Base-by-base conservation (phyloP, 345 rosid genomes). In the Rhizophora mangle region DNA sequence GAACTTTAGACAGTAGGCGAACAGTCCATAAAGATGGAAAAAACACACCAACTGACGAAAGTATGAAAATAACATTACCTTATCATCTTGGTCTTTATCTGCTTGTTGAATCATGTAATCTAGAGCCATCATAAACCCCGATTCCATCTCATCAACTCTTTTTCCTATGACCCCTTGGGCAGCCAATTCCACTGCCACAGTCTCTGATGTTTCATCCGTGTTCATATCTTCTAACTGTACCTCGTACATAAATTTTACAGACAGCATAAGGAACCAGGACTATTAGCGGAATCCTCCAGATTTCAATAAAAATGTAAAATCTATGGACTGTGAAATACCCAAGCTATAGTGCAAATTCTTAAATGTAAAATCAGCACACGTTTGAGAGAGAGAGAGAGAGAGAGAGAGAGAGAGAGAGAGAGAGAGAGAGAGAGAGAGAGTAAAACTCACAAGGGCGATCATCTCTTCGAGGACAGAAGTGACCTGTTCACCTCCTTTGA, bases 121-220 rank as follows among this genome's bases (percentile, higher is more conserved):
- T 21, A 94, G 80, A 47, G 97, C 96, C 97, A 89, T 89, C 91
- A 91, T 91, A 78, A 91, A 91, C n/a, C 96, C 89, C 1, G 92
- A 73, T 71, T 95, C 97, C 96, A 95, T 95, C 85, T 87, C 86
- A 73, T 95, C 97, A 27, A 94, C 96, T 68, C 97, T 82, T 77
- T 95, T 91, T 60, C 99, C 96, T 55, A 89, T 88, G 54, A 89
- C 96, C 79, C 96, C 96, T 71, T 89, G 99, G 29, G 96, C 98
- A 43, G 91, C 88, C 83, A 91, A 83, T 74, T 95, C 93, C 34
- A 91, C 92, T 7, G 96, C 96, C 63, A 91, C 92, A 76, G 79
- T 83, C 86, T 89, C 96, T 18, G 97, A 91, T 65, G 89, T 86
- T 71, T 91, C 96, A 79, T 91, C 85, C 88, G 91, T 95, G 72